Base-by-base conservation (phyloP, 768 basidiomycete species). In the Psilocybe cyanescens region DNA sequence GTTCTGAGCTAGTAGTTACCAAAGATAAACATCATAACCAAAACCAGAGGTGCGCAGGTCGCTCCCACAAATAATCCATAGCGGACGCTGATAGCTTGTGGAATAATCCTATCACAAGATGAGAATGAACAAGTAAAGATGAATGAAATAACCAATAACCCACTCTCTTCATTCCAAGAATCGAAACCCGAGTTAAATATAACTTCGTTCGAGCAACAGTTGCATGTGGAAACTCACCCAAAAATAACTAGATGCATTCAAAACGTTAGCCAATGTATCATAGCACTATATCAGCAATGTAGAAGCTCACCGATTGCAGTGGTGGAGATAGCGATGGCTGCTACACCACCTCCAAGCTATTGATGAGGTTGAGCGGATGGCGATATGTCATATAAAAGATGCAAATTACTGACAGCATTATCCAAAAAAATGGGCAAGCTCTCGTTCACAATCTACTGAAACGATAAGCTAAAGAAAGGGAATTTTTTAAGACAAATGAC, bases 51-150 rank as follows among this genome's bases (percentile, higher is more conserved):
- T 0, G 90, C 86, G 60, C 91, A 92, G 16, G 75, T 79, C 0
- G 93, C 92, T 11, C 94, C 94, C 57, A 96, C 88, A 2, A 83
- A 74, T 14, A 95, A 83, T 55, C 94, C 94, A 70, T 94, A 89
- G 19, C 91, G 82, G 11, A 91, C 90, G 65, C 88, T 87, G 48
- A 90, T 72, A 8, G 88, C 84, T 77, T 92, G 91, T 8, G 90
- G 90, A 63, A 91, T 84, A 17, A 85, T 77, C 68, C 82, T 84
- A 53, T 33, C 7, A 29, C 2, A 24, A 24, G 24, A 9, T 2
- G 5, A 29, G 17, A 37, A n/a, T 16, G 52, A 14, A 8, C 58
- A n/a, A 53, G 12, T 29, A 16, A 33, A 14, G 11, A 41, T 9
- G 7, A 37, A n/a, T 31, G 35, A 52, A 31, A 31, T 30, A 7